Conservation (phyloP, 768 basidiomycete genomes). For the Boletus reticulatus region DNA sequence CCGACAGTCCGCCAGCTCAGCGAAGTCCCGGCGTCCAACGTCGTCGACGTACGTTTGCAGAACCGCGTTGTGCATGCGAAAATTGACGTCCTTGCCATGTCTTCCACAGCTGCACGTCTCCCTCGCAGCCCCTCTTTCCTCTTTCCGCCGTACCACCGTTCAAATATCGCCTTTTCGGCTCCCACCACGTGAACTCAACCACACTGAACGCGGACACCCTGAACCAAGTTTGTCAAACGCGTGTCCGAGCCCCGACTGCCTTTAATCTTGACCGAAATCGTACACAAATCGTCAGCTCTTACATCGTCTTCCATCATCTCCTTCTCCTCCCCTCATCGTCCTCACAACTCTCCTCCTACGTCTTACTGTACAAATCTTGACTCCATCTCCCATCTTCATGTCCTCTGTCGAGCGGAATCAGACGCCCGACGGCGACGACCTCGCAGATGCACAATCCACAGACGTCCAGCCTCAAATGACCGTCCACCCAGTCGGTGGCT, state of each 20-base stretch:
- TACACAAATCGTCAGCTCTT: conserved; percentile 27
- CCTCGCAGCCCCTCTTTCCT: conserved; percentile 3
- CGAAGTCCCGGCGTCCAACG: conserved; percentile 26
- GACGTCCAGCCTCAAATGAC: conserved; percentile 48
- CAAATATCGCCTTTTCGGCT: conserved; percentile 26
- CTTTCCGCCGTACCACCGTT: conserved; percentile 20
- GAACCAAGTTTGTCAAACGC: conserved; percentile 36
- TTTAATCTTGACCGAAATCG: conserved; percentile 35
- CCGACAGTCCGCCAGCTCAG: conserved; percentile 38
- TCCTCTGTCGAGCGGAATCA: conserved; percentile 40
- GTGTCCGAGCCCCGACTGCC: conserved; percentile 33
- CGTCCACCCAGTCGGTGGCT: conserved; percentile 47
- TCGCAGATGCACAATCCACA: conserved; percentile 30
- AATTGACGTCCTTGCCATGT: conserved; percentile 30
- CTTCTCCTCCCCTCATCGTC: conserved; percentile 12
- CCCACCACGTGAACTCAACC: conserved; percentile 35
- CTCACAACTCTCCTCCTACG: conserved; percentile 29
- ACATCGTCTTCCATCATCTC: conserved; percentile 15
- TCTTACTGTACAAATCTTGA: conserved; percentile 24
- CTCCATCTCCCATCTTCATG: conserved; percentile 29
- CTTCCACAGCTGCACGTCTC: conserved; percentile 8
- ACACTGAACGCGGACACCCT: conserved; percentile 28
- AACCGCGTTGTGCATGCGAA: conserved; percentile 14
- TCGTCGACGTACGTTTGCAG: conserved; percentile 25
- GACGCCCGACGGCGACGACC: conserved; percentile 41